Base-by-base conservation (phyloP, 2,329 filamentous ascomycete species). In the Cordyceps cicadae region DNA sequence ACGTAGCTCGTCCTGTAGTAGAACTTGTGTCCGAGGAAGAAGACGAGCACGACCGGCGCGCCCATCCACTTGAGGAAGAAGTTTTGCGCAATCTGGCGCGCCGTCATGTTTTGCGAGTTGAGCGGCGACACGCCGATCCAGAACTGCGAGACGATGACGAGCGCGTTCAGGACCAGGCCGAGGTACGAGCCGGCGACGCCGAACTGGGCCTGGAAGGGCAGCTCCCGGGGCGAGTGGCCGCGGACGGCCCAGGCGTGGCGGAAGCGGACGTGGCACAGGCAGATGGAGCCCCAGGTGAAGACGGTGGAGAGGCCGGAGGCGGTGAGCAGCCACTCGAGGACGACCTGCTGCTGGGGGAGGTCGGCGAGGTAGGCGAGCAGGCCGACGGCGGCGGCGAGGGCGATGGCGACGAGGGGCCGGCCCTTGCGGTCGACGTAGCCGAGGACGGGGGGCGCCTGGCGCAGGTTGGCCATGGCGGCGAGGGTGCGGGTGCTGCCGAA, bases 401-500 rank as follows among this genome's bases (percentile, higher is more conserved):
- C 61, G 65, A 94, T 90, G 49, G 88, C 82, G 41, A 84, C 79
- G 3, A 92, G 77, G 24, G 87, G 90, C 24, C 90, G 87, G 46
- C 90, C 90, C 64, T 86, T 82, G 45, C 87, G 85, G 75, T 90
- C 90, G 66, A 90, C 85, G 74, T 90, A 93, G 62, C 82, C 83
- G 48, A 93, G 77, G 65, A 89, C 76, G 63, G 76, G 79, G 2
- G 90, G 89, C 0, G 88, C 89, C 71, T 92, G 89, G 54, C 84
- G 81, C 73, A 92, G 89, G 70, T 94, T 89, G 48, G 90, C 89
- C 1, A 95, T 81, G 2, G 90, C 90, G 34, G 89, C 89, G 11
- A 95, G 82, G 1, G 90, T 95, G 68, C 90, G 85, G 6, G 88
- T 92, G 24, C 88, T 90, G 45, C 89, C 90, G 68, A 92, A 95